phyloP scores from a whole-genome alignment of 148 eudicot genomes.

The Amaranthus hypochondriacus region DNA sequence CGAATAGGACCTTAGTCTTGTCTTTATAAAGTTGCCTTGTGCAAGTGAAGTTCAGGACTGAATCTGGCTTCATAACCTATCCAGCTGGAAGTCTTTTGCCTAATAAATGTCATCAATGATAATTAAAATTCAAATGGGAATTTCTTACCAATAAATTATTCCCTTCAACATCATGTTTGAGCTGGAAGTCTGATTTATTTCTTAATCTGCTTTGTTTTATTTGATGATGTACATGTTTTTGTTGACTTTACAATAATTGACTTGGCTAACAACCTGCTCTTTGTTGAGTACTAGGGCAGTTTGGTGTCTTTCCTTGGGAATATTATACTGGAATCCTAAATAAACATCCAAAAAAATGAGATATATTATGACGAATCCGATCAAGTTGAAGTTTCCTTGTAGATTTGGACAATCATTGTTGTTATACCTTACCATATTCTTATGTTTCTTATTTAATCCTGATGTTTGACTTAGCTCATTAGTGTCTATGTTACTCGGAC shows the following conservation, averaged over 20 bases:
- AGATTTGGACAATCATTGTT: conserved; percentile 4
- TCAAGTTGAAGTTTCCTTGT: conserved; percentile 15
- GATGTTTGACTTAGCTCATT: not conserved
- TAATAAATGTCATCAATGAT: conserved; percentile 16
- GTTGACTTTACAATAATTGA: conserved; percentile 23
- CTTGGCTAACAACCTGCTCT: conserved; percentile 19
- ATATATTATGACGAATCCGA: not conserved
- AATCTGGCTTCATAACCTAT: conserved; percentile 15
- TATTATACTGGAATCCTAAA: conserved; percentile 10
- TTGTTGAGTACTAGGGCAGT: conserved; percentile 14
- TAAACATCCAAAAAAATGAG: conserved; percentile 9
- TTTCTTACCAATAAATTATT: conserved; percentile 4
- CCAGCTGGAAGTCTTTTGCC: conserved; percentile 10
- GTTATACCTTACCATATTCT: not conserved
- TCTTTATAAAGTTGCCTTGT: not conserved
- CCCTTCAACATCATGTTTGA: conserved; percentile 1
- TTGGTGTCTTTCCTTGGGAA: conserved; percentile 11
- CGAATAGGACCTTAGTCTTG: not conserved
- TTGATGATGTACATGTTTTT: conserved; percentile 11
- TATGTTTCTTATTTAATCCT: not conserved
- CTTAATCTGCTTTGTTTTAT: not conserved
- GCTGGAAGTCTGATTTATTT: conserved; percentile 27
- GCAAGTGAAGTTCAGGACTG: not conserved
- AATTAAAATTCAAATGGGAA: conserved; percentile 14
- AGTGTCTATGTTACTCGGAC: too few relatives aligned